phyloP scores from a whole-genome alignment of 2,329 filamentous ascomycete genomes.

The Fonsecaea erecta region DNA sequence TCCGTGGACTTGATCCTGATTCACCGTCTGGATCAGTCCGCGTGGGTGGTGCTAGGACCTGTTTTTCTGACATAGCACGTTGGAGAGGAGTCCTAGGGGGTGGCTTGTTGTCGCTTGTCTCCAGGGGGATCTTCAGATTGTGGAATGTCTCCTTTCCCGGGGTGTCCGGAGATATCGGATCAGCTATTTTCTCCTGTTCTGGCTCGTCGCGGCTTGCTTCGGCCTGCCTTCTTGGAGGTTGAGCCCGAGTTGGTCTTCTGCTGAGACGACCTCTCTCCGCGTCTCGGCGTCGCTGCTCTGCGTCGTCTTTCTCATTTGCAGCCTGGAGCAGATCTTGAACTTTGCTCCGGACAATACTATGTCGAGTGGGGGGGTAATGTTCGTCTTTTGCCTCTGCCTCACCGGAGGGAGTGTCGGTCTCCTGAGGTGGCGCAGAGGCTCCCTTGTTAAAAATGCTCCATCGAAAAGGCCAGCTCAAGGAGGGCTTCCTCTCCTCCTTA shows the following conservation, averaged over 20 bases:
- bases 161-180: slow-evolving; percentile 15
- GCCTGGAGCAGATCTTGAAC: slow-evolving; percentile 32
- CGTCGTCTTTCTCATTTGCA: slow-evolving; percentile 29
- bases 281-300: slow-evolving; percentile 20
- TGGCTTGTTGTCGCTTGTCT: slow-evolving; percentile 4
- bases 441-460: slow-evolving; percentile 32
- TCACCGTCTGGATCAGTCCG: slow-evolving; percentile 14
- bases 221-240: slow-evolving; percentile 17
- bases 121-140: slow-evolving; percentile 5
- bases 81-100: slow-evolving; percentile 27
- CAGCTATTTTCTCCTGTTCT: slow-evolving; percentile 7
- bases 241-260: slow-evolving; percentile 20
- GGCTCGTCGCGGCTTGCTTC: slow-evolving; percentile 15
- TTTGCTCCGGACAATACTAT: slow-evolving; percentile 32
- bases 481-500: slow-evolving; percentile 19
- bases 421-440: slow-evolving; percentile 21
- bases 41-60: slow-evolving; percentile 23
- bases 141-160: slow-evolving; percentile 21
- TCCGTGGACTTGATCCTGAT: slow-evolving; percentile 14
- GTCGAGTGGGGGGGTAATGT: slow-evolving; percentile 14
- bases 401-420: slow-evolving; percentile 6
- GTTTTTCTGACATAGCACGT: slow-evolving; percentile 31
- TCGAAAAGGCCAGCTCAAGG: slow-evolving; percentile 29
- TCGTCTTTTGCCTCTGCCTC: slow-evolving; percentile 19
- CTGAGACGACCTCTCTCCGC: slow-evolving; percentile 25